Base-by-base conservation (phyloP, 106 monocot genomes). In the Phalaenopsis equestris region DNA sequence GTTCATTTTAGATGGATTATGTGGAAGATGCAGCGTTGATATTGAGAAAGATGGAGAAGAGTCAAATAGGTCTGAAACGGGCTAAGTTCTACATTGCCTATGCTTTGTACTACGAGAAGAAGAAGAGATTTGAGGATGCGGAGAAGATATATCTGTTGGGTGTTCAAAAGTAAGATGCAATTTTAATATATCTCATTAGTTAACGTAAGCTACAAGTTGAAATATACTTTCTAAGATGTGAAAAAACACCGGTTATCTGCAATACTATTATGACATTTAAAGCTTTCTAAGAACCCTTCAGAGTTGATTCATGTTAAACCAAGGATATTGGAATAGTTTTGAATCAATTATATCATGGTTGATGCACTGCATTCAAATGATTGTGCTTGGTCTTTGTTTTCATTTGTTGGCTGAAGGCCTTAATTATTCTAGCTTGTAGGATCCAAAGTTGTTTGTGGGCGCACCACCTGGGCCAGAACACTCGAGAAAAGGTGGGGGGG, bases 41-140 rank as follows among this genome's bases (percentile, higher is more conserved):
- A 19, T 78, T 98, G 77, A 87, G 85, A 78, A 94, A 84, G 84
- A 98, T 98, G 98, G 91, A 98, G 88, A 87, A 84, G 83, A 88
- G 88, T 39, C 47, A 82, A 52, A 94, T 98, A 5, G 98, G 98
- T 9, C 37, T 82, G 49, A 98, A 94, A 77, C 68, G 85, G 36
- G 81, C 98, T 6, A 79, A 82, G 24, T 98, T 89, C 67, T 98
- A 98, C 77, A 76, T 82, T 14, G 98, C 98, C 12, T 92, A 91
- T 81, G 92, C 94, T 72, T 47, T 94, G 49, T 90, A 88, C 81
- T 92, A 94, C 79, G 98, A 92, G 85, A 98, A 98, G 84, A 73
- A 77, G 30, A 98, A 89, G 84, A 87, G 85, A 75, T 91, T 94
- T 61, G 83, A 87, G 36, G 73, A 88, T 6, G 94, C 98, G 0